These are phyloP conservation scores for Stenocarpella maydis DNA, from an alignment of 2,329 filamentous ascomycete species.

Conservation along the genomic window DNA sequence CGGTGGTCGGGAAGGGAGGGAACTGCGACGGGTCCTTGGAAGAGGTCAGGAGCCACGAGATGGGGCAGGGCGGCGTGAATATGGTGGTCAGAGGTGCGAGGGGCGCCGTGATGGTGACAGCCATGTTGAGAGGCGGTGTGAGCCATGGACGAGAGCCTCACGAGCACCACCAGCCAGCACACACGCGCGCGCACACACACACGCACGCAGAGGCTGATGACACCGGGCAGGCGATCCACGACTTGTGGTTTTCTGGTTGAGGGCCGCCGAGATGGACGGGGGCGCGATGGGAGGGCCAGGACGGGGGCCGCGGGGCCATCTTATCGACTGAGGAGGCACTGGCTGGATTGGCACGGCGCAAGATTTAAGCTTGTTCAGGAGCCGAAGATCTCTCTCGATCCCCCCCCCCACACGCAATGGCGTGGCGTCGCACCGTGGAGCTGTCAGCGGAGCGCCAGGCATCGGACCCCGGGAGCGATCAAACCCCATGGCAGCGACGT, in stretches of 20 bases:
- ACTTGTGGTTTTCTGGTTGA: neutral
- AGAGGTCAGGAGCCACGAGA: conserved; percentile 50
- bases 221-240: conserved; percentile 11
- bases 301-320: conserved; percentile 21
- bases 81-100: conserved; percentile 51
- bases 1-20: conserved; percentile 46
- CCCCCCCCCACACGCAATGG: neutral
- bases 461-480: conserved; percentile 14
- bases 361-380: conserved; percentile 26
- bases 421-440: conserved; percentile 16
- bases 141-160: conserved; percentile 8
- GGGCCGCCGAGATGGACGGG: conserved; percentile 18
- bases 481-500: conserved; percentile 20
- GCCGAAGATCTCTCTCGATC: conserved; percentile 21
- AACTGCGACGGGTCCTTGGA: conserved; percentile 50
- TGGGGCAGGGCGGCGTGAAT: conserved; percentile 50
- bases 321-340: neutral
- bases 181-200: too few species aligned
- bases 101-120: conserved; percentile 38
- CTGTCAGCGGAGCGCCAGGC: conserved; percentile 6
- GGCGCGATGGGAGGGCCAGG: conserved; percentile 8
- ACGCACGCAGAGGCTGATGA: neutral
- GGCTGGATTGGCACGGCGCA: conserved; percentile 10
- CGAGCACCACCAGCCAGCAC: neutral
- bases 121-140: conserved; percentile 16